These are phyloP conservation scores for Tolypocladium capitatum DNA, from an alignment of 2,329 filamentous ascomycete species.

Conservation along the genomic window DNA sequence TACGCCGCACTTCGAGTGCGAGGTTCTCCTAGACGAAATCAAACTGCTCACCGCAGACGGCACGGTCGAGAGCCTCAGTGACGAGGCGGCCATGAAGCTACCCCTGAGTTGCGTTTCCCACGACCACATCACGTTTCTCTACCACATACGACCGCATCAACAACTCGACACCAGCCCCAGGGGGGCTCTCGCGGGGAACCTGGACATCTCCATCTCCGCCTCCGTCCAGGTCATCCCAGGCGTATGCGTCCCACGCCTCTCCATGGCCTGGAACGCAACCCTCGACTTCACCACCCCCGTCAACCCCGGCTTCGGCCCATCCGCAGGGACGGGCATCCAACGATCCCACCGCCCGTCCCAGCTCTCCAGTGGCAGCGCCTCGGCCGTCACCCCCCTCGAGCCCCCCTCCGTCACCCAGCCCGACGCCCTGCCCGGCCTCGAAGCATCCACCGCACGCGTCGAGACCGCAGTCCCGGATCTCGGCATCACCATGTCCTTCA, in stretches of 20 bases:
- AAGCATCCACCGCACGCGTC: slow-evolving; percentile 33
- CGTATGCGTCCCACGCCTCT: slow-evolving; percentile 45
- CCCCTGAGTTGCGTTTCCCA: slow-evolving; percentile 52
- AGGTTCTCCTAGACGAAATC: slow-evolving; percentile 48
- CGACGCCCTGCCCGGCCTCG: slow-evolving; percentile 45
- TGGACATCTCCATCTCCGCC: slow-evolving; percentile 49
- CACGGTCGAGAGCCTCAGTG: slow-evolving; percentile 43
- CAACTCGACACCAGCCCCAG: slow-evolving; percentile 31
- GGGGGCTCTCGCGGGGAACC: slow-evolving; percentile 34
- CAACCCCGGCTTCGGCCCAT: slow-evolving; percentile 47
- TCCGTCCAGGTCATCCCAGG: slow-evolving; percentile 41
- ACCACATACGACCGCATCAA: slow-evolving; percentile 45
- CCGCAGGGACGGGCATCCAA: slow-evolving; percentile 42
- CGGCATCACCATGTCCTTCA: slow-evolving; percentile 65
- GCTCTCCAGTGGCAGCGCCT: slow-evolving; percentile 44
- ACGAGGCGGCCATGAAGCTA: slow-evolving; percentile 31
- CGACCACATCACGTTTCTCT: slow-evolving; percentile 65
- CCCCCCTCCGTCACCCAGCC: slow-evolving; percentile 45
- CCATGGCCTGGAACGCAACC: slow-evolving; percentile 54
- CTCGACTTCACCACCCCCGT: slow-evolving; percentile 57
- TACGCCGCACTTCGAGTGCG: slow-evolving; percentile 54
- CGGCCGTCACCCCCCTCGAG: slow-evolving; percentile 39
- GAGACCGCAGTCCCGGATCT: slow-evolving; percentile 43
- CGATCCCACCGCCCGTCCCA: slow-evolving; percentile 50
- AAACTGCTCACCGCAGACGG: slow-evolving; percentile 44